Evolutionary conservation across 345 rosid species (phyloP), one percentile per base, ranked within the genome.

Genomic region (Moricandia arvensis): DNA sequence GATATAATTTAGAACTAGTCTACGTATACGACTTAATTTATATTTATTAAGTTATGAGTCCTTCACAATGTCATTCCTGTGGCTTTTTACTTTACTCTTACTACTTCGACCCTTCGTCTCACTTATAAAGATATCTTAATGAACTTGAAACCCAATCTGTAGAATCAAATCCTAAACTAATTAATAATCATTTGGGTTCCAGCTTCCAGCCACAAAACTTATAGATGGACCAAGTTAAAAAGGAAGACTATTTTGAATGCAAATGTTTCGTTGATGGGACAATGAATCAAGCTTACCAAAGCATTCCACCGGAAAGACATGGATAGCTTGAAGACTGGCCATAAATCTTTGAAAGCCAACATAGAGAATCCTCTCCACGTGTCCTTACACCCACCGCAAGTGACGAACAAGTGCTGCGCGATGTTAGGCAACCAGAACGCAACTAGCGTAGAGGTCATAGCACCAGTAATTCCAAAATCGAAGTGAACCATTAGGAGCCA

Each of bases 371-470:
- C 97, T 49, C 66, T 89, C 97, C 96, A 87, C 0, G 96, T 87
- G 9, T 88, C 86, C 2, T 8, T 76, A 73, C 97, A 92, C 96
- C 94, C 97, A 92, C 96, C 94, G 13, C 90, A 76, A 1, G 64
- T 79, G 59, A 89, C 80, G 53, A 86, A 88, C 78, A 70, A 1
- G 16, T 87, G 69, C 79, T 90, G 96, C 3, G 93, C 97, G 18
- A 90, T 1, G 80, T 92, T 92, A 2, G 94, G 91, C 6, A 92
- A n/a, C 94, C 93, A 86, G 63, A 76, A 90, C 1, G 97, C 94
- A 81, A 89, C 65, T 57, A 84, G 59, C 0, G 91, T 86, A 0
- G 96, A 86, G 9, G 59, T 1, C 87, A 90, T 74, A 5, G 96
- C 97, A 59, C 96, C 94, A 4, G 82, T 59, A 31, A 87, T 66